Conservation (phyloP, 2,329 filamentous ascomycete genomes). For the Zasmidium angulare region DNA sequence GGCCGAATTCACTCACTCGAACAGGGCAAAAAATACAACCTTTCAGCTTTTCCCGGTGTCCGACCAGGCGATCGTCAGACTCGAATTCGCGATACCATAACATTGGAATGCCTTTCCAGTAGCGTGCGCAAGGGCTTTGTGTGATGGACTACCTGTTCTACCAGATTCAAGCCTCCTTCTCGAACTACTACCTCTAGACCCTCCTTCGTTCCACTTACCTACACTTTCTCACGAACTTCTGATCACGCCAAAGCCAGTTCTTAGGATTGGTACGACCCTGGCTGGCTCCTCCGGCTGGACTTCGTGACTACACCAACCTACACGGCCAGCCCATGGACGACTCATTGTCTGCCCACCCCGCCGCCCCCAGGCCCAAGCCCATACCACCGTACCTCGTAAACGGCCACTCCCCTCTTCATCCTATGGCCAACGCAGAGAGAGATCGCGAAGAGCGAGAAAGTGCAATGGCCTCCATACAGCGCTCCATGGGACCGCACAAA, state of each 20-base stretch:
- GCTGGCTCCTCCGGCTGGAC: constrained; percentile 3
- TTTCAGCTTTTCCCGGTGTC: not conserved
- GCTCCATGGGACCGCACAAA: constrained; percentile 53
- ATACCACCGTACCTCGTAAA: constrained; percentile 59
- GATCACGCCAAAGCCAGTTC: constrained; percentile 5
- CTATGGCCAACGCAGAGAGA: constrained; percentile 46
- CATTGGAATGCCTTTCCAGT: not conserved
- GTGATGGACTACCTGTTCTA: constrained; percentile 38
- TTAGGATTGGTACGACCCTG: not conserved
- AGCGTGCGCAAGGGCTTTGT: not conserved
- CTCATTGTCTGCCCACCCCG: not conserved
- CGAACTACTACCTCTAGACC: constrained; percentile 35
- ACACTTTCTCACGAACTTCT: not conserved
- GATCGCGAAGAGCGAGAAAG: constrained; percentile 55
- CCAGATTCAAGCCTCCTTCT: constrained; percentile 34
- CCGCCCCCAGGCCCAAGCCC: constrained; percentile 42
- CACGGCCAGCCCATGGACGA: not conserved
- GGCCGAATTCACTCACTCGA: not conserved
- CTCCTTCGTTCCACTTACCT: not conserved
- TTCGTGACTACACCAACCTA: not conserved
- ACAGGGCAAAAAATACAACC: not conserved
- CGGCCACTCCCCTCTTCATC: constrained; percentile 52
- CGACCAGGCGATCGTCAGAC: not conserved
- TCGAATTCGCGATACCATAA: not conserved
- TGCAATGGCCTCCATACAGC: constrained; percentile 59